These are phyloP conservation scores for Kwoniella bestiolae DNA, from an alignment of 768 basidiomycete genomes.

Conservation along the genomic window DNA sequence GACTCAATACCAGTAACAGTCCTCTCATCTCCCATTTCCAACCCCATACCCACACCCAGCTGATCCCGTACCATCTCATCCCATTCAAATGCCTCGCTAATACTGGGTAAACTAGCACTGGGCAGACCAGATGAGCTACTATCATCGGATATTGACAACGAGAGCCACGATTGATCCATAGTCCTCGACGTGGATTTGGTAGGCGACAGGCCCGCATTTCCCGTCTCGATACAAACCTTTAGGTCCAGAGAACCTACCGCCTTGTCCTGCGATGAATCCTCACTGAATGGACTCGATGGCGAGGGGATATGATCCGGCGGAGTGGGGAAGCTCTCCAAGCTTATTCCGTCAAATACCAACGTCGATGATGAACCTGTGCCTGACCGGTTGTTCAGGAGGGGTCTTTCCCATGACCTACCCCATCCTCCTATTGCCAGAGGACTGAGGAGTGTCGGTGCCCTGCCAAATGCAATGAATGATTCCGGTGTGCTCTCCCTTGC, in stretches of 20 bases:
- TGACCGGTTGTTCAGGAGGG: neutral
- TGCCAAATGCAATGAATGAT: neutral
- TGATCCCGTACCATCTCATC: neutral
- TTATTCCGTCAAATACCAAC: neutral
- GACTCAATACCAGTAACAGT: slow-evolving; percentile 11
- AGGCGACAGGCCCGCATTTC: neutral
- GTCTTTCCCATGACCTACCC: slow-evolving; percentile 22
- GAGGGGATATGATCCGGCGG: slow-evolving; percentile 1
- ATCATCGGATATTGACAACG: neutral
- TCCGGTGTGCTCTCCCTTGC: neutral
- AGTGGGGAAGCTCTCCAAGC: neutral
- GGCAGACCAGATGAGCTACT: neutral
- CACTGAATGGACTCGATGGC: no score
- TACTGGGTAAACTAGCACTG: neutral
- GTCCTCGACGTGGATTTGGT: neutral
- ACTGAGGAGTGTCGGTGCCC: slow-evolving; percentile 13
- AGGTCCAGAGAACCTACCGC: no score
- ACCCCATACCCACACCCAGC: no score
- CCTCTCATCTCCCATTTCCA: slow-evolving; percentile 2
- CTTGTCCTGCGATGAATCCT: no score
- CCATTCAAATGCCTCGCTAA: neutral
- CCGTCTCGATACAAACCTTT: neutral
- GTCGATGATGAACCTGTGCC: neutral
- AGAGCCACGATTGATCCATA: slow-evolving; percentile 2
- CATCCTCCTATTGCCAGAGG: slow-evolving; percentile 24